A percentile compares a stretch with the other conserved stretches of the same genome.
Evolutionary conservation across 768 basidiomycete species (phyloP).

Genomic region (Boletellus ananas): DNA sequence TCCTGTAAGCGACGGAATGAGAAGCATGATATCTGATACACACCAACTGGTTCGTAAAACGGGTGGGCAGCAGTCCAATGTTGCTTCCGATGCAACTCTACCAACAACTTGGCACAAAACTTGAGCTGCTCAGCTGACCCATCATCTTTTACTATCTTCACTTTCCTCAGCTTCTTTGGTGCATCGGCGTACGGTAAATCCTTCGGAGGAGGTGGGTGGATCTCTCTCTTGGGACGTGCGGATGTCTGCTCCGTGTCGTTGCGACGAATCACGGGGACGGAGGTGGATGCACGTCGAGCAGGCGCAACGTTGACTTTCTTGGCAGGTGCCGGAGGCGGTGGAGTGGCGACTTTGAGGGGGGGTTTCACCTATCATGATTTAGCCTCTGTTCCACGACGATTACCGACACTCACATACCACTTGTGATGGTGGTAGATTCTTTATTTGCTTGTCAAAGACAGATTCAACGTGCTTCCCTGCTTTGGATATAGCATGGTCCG

Average conservation of each 20-base stretch:
- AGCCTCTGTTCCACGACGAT: conserved; percentile 15
- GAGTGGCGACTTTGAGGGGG: conserved; percentile 38
- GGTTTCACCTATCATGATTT: conserved; percentile 37
- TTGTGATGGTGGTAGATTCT: conserved; percentile 71
- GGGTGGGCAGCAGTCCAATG: conserved; percentile 69
- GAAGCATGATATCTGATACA: conserved; percentile 32
- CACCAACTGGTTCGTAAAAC: conserved; percentile 94
- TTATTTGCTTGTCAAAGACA: conserved; percentile 84
- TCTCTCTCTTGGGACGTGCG: conserved; percentile 94
- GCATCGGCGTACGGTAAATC: conserved; percentile 80
- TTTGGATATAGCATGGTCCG: conserved; percentile 72
- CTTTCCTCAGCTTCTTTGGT: conserved; percentile 65
- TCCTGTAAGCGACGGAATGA: not conserved
- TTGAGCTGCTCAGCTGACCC: conserved; percentile 79
- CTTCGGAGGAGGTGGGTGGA: conserved; percentile 92
- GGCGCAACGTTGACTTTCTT: conserved; percentile 35
- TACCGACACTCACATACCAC: conserved; percentile 54
- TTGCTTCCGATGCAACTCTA: conserved; percentile 76
- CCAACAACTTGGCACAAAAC: conserved; percentile 73
- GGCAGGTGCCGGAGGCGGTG: conserved; percentile 32
- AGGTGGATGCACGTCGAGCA: conserved; percentile 71
- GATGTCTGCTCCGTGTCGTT: conserved; percentile 54
- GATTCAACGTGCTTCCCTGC: conserved; percentile 82
- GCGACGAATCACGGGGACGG: conserved; percentile 79
- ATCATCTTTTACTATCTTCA: conserved; percentile 58